Base-by-base conservation (phyloP, 441 rosid species). In the Populus hybrid region DNA sequence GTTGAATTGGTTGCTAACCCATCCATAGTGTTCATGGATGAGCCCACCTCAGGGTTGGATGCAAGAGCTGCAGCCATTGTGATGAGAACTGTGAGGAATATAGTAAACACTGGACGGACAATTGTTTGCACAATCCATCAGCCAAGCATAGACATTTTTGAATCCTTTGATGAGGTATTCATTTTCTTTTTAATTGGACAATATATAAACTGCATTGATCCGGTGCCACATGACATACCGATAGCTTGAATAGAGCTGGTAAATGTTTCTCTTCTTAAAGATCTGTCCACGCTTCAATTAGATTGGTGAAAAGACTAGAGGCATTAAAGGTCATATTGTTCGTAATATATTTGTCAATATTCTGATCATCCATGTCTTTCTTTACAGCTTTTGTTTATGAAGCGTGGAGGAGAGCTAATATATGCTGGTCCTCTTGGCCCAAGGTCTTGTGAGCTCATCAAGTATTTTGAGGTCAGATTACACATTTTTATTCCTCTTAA, bases 11-110 rank as follows among this genome's bases (percentile, higher is more conserved):
- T 95, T 63, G 97, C 99, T 73, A 95, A 95, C 81, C 99, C 99
- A 78, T 94, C 98, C 59, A 89, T 95, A 81, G 97, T 95, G 71
- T 95, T 94, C 85, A 95, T 95, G 98, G 99, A 95, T 71, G 99
- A 95, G 87, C 99, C 98, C 76, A 94, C 98, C 4, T 92, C 99
- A 61, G 98, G 99, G 61, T 84, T 95, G 83, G 99, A 95, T 85
- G 99, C 98, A 73, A 87, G 97, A 78, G 89, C 99, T 83, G 99
- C 99, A 71, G 99, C 99, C 76, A 95, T 94, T 84, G 99, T 95
- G 76, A 95, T 95, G 99, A 90, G 99, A 85, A 95, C 99, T 78
- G 99, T 95, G 69, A 95, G 99, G 83, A 95, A 95, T 78, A 94
- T 92, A 74, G 99, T 94, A 38, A 95, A 95, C 83, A 95, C 99